Evolutionary conservation across 495 filamentous ascomycete genomes (phyloP).

Genomic region (Acidomyces sp.): DNA sequence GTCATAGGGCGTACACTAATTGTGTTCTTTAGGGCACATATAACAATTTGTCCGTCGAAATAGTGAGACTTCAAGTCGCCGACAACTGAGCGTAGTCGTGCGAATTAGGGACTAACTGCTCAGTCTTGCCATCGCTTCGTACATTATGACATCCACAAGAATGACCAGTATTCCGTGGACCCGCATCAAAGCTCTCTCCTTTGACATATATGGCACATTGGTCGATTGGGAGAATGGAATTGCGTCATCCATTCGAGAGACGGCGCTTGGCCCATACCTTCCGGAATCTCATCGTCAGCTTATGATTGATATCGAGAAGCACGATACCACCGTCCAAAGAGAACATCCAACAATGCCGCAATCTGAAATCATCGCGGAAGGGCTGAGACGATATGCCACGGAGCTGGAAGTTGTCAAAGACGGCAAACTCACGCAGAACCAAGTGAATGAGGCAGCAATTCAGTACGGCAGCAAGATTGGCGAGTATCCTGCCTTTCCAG

Average conservation of each 20-base stretch:
- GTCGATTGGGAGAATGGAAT: constrained; percentile 24
- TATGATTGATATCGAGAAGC: constrained; percentile 10
- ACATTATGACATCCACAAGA: constrained; percentile 12
- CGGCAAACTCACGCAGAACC: constrained; percentile 7
- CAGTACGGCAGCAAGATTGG: constrained; percentile 13
- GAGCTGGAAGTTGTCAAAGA: constrained; percentile 12
- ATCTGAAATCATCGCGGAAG: constrained; percentile 15
- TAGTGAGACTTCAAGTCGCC: no score
- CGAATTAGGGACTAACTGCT: no score
- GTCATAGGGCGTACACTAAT: no score
- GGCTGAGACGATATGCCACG: constrained; percentile 14
- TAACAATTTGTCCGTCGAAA: no score
- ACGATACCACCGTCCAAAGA: constrained; percentile 12
- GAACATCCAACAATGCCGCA: constrained; percentile 16
- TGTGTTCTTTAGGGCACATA: no score
- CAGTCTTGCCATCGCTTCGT: no score
- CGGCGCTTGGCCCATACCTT: constrained; percentile 18
- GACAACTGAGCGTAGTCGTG: no score
- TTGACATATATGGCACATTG: constrained; percentile 25
- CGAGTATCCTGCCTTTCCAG: constrained; percentile 20
- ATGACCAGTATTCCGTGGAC: constrained; percentile 14
- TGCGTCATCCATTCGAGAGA: constrained; percentile 6
- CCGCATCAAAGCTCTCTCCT: constrained; percentile 18
- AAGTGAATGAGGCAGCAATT: constrained; percentile 12
- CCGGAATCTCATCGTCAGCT: constrained; percentile 12